These are phyloP conservation scores for Boletus rex-veris DNA, from an alignment of 768 basidiomycete genomes.

Conservation along the genomic window DNA sequence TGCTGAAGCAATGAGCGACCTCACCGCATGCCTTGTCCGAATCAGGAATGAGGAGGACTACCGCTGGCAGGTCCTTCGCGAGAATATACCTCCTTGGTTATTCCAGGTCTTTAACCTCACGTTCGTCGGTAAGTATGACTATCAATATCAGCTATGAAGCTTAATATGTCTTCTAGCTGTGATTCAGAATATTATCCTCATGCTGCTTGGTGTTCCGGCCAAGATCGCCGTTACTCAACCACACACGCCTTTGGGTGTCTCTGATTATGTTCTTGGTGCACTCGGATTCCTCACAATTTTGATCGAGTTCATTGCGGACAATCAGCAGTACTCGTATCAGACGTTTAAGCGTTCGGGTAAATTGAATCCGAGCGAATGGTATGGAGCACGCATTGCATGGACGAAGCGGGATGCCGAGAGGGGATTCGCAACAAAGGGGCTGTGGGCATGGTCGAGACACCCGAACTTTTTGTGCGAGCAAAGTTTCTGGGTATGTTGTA, in stretches of 20 bases:
- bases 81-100: slow-evolving; percentile 47
- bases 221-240: slow-evolving; percentile 54
- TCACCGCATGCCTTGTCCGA: not conserved
- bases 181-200: slow-evolving; percentile 78
- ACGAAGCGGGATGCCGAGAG: slow-evolving; percentile 64
- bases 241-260: slow-evolving; percentile 46
- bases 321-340: slow-evolving; percentile 87
- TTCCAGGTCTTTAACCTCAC: slow-evolving; percentile 60
- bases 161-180: slow-evolving; percentile 40
- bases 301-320: slow-evolving; percentile 83
- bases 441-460: slow-evolving; percentile 87
- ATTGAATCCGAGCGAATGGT: slow-evolving; percentile 50
- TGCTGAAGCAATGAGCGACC: not conserved
- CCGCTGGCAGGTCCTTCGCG: slow-evolving; percentile 79
- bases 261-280: slow-evolving; percentile 61
- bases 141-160: not conserved
- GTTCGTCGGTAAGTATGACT: slow-evolving; percentile 59
- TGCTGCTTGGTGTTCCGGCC: slow-evolving; percentile 63
- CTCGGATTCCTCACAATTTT: slow-evolving; percentile 57
- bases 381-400: slow-evolving; percentile 62
- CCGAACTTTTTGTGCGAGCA: slow-evolving; percentile 95
- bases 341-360: slow-evolving; percentile 60
- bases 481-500: slow-evolving; percentile 66
- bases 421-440: slow-evolving; percentile 80
- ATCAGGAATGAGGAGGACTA: slow-evolving; percentile 83